A percentile compares a stretch with the other conserved stretches of the same genome.
phyloP scores from a whole-genome alignment of 257 asterid species.

The Thymus quinquecostatus region DNA sequence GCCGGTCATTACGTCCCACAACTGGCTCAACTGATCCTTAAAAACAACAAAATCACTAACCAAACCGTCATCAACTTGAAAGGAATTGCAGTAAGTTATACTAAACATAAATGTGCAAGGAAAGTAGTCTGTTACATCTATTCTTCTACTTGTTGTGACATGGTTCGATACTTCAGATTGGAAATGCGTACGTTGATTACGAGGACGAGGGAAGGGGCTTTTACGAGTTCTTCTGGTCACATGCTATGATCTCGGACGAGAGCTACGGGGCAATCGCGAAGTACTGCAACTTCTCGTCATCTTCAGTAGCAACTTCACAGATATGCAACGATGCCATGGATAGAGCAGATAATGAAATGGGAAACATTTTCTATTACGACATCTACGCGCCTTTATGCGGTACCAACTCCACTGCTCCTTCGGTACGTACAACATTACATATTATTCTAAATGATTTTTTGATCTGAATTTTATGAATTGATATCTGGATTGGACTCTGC shows the following conservation, averaged over 20 bases:
- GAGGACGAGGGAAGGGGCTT: slow-evolving; percentile 31
- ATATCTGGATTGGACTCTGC: too few species aligned
- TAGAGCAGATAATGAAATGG: slow-evolving; percentile 20
- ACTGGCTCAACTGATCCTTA: slow-evolving; percentile 57
- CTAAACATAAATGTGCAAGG: background rate
- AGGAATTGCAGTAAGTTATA: slow-evolving; percentile 59
- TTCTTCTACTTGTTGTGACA: too few species aligned
- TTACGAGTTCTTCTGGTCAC: slow-evolving; percentile 51
- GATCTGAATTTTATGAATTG: too few species aligned
- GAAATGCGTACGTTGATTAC: slow-evolving; percentile 51
- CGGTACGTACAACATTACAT: too few species aligned
- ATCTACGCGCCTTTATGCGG: slow-evolving; percentile 59
- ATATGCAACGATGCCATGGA: slow-evolving; percentile 10
- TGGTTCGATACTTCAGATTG: slow-evolving; percentile 42
- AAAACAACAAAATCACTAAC: slow-evolving; percentile 47
- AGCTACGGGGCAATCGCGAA: slow-evolving; percentile 37
- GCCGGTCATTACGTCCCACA: slow-evolving; percentile 80
- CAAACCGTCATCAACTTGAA: slow-evolving; percentile 50
- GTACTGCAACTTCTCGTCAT: slow-evolving; percentile 47
- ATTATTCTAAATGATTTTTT: too few species aligned
- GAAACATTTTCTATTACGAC: slow-evolving; percentile 35
- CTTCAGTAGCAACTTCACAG: slow-evolving; percentile 9
- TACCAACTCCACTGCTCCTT: slow-evolving; percentile 22
- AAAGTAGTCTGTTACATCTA: background rate
- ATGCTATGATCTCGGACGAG: slow-evolving; percentile 59